Evolutionary conservation across 306 rosid species (phyloP), one percentile per base, ranked within the genome.

Genomic region (Gillenia trifoliata): DNA sequence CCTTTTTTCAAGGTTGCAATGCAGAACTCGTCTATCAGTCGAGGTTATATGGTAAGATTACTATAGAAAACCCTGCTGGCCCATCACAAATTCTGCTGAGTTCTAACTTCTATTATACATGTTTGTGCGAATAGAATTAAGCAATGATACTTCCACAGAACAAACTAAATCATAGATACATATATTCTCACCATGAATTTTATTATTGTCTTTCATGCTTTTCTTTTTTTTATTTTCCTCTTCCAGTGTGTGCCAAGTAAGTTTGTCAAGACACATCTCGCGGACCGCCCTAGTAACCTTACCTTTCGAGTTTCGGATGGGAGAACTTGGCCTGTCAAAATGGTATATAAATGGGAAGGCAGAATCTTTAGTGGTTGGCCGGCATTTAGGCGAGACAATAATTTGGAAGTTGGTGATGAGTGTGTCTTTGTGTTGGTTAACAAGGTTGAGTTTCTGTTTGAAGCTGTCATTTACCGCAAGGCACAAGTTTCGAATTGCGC

Each of bases 361-460:
- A 6, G 40, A 68, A 28, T 74, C 70, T 4, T 33, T 8, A 4
- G 0, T 28, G 75, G 75, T 13, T 74, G 83, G 83, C n/a, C 1
- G 26, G 20, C 4, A 19, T 74, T 79, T 74, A 71, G 45, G 3
- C n/a, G n/a, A 38, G 83, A 74, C 63, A 79, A 67, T 61, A 5
- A 12, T 20, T 30, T 79, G 36, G 13, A 34, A 73, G 26, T 57
- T 1, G 79, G 71, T 20, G 75, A 72, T 72, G 49, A 30, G 8
- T 72, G 78, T 43, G 68, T 78, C 19, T 72, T 78, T 30, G 68
- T 71, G 63, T 13, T 65, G 23, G 31, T 65, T 2, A 10, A 66
- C n/a, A 34, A 3, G 22, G 23, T 1, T 25, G 8, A 23, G 19
- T 1, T 31, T 30, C 1, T 57, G 8, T 12, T 77, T 34, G 19